A percentile compares a stretch with the other conserved stretches of the same genome.
These are phyloP conservation scores for Parathielavia appendiculata DNA, from an alignment of 495 filamentous ascomycete species.

Conservation along the genomic window DNA sequence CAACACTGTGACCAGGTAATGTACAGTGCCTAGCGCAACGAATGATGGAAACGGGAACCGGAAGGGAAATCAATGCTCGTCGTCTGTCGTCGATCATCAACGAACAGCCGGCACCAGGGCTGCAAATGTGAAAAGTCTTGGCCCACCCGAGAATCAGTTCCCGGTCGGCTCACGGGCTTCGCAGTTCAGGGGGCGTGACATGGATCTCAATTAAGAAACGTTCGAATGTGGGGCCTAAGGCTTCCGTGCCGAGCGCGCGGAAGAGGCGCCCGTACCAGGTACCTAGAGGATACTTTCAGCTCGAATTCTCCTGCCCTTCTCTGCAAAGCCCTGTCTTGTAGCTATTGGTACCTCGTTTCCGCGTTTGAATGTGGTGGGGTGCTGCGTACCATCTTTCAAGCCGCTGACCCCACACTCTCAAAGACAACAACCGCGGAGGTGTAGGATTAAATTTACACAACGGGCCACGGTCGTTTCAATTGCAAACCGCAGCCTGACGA, in stretches of 20 bases:
- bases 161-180: constrained; percentile 8
- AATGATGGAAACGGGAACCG: not conserved
- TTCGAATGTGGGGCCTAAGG: constrained; percentile 9
- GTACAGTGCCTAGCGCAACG: constrained; percentile 6
- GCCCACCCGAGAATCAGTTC: constrained; percentile 7
- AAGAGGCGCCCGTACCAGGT: constrained; percentile 15
- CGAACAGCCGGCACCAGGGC: constrained; percentile 2
- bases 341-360: constrained; percentile 8
- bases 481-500: not conserved
- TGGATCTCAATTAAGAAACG: constrained; percentile 10
- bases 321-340: constrained; percentile 2
- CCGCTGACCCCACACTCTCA: constrained; percentile 9
- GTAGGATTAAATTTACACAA: constrained; percentile 1
- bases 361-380: constrained; percentile 21
- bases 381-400: constrained; percentile 22
- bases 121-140: not conserved
- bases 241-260: constrained; percentile 13
- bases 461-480: not conserved
- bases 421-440: constrained; percentile 20
- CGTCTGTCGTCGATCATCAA: constrained; percentile 9
- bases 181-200: constrained; percentile 11
- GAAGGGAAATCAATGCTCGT: not conserved
- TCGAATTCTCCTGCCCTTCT: too few relatives aligned
- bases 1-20: not conserved
- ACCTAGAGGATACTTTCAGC: constrained; percentile 3